Evolutionary conservation across 345 rosid species (phyloP).

Genomic region (Physaria fendleri): DNA sequence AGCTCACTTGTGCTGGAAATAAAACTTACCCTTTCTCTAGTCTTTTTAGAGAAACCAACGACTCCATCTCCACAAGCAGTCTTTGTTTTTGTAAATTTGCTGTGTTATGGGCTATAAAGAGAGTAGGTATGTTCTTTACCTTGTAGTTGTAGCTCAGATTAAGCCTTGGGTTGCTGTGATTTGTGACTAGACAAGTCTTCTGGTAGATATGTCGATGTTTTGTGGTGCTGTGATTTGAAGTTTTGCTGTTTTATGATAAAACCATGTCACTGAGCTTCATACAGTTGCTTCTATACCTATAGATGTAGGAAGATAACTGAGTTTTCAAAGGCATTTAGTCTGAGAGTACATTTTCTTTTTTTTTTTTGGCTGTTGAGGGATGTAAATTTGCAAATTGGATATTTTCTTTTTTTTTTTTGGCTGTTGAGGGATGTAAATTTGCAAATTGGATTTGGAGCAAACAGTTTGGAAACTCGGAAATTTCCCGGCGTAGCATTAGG

Average conservation of each 20-base stretch:
- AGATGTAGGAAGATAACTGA: not conserved
- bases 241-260: not conserved
- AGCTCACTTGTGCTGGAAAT: not conserved
- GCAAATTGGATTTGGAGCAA: too few relatives aligned
- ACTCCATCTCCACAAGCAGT: not conserved
- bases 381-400: too few relatives aligned
- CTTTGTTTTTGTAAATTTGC: not conserved
- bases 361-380: too few relatives aligned
- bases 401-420: too few relatives aligned
- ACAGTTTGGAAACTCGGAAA: too few relatives aligned
- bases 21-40: too few relatives aligned
- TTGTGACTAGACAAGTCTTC: not conserved
- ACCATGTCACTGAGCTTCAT: not conserved
- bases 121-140: not conserved
- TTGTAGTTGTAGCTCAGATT: constrained; percentile 4
- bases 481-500: too few relatives aligned
- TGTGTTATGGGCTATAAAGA: not conserved
- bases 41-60: not conserved
- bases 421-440: too few relatives aligned
- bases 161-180: not conserved
- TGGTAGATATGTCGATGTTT: not conserved
- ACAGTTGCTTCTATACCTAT: not conserved
- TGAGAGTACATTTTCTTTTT: too few relatives aligned
- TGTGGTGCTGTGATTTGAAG: not conserved
- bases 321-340: not conserved